These are phyloP conservation scores for Abrus pulchellus DNA, from an alignment of 306 rosid species.

Conservation along the genomic window DNA sequence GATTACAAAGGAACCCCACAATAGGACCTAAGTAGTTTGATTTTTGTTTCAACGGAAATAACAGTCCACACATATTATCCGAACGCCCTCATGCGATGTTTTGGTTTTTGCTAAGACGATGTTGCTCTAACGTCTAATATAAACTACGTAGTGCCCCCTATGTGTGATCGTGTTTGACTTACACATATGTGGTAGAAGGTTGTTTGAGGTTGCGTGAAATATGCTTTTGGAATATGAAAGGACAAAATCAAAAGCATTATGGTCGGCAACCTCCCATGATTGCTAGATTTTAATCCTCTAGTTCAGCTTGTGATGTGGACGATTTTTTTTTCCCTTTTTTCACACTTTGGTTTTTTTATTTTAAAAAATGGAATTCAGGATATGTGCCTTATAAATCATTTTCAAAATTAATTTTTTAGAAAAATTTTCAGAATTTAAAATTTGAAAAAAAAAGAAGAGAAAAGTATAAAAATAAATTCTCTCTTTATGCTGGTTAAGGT, in stretches of 20 bases:
- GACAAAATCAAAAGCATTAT: not conserved
- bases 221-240: constrained; percentile 12
- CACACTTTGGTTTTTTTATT: too few species aligned
- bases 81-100: constrained; percentile 46
- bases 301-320: constrained; percentile 22
- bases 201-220: constrained; percentile 22
- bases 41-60: constrained; percentile 37
- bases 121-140: constrained; percentile 26
- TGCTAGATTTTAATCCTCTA: constrained; percentile 31
- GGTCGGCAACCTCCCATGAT: constrained; percentile 37
- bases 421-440: too few species aligned
- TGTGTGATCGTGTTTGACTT: constrained; percentile 14
- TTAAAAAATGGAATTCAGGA: too few species aligned
- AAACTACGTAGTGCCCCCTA: not conserved
- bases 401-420: too few species aligned
- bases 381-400: too few species aligned
- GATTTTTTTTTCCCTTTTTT: too few species aligned
- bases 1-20: constrained; percentile 47
- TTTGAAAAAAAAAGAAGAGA: too few species aligned
- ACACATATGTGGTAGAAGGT: constrained; percentile 32
- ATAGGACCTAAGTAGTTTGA: constrained; percentile 3
- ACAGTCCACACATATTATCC: constrained; percentile 43
- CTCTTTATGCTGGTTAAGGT: too few species aligned
- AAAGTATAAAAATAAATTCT: too few species aligned
- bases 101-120: constrained; percentile 22